Evolutionary conservation across 2,329 filamentous ascomycete genomes (phyloP).

Genomic region (Pyrenophora teres): DNA sequence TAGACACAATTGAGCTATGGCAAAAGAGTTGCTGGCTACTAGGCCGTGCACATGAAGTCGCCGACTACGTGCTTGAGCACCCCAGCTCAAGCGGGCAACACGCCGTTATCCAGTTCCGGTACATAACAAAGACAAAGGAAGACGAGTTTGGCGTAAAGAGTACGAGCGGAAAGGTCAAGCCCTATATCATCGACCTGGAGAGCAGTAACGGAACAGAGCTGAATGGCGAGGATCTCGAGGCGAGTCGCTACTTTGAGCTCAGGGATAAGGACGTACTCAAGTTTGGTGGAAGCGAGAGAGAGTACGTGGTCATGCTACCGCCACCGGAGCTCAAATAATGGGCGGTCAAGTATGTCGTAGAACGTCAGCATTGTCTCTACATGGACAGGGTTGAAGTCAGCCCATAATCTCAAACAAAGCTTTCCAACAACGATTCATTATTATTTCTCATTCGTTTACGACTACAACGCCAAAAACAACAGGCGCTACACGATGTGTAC

Average conservation of each 20-base stretch:
- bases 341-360: background rate
- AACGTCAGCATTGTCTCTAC: background rate
- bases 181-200: constrained; percentile 91
- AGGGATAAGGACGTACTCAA: constrained; percentile 85
- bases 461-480: too few species aligned
- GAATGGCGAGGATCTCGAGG: constrained; percentile 74
- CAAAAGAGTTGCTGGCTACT: constrained; percentile 87
- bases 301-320: constrained; percentile 93
- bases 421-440: too few species aligned
- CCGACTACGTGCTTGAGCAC: constrained; percentile 84
- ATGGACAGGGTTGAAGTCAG: too few species aligned
- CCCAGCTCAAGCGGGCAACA: constrained; percentile 95
- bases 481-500: too few species aligned
- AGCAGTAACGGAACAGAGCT: constrained; percentile 88
- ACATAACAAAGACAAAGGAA: constrained; percentile 81
- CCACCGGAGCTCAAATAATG: constrained; percentile 27
- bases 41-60: constrained; percentile 78
- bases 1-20: constrained; percentile 80
- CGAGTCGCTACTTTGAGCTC: constrained; percentile 82
- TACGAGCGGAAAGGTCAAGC: constrained; percentile 57
- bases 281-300: constrained; percentile 85
- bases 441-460: too few species aligned
- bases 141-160: constrained; percentile 69
- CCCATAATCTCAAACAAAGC: too few species aligned
- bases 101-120: constrained; percentile 90